Conservation (phyloP, 2,329 filamentous ascomycete genomes). For the Byssochlamys sp. region DNA sequence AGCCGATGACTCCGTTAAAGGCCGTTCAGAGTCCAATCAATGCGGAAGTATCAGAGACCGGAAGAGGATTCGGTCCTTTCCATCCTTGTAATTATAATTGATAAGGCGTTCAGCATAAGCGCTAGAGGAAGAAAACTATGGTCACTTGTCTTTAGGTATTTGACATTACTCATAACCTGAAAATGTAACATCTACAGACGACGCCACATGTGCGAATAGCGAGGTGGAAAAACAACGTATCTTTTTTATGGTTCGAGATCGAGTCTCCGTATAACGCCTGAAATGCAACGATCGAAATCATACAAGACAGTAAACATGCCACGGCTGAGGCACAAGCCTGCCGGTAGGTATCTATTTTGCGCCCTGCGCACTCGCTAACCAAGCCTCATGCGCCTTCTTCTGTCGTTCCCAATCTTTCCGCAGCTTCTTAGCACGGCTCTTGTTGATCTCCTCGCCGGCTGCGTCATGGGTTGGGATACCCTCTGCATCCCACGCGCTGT, state of each 20-base stretch:
- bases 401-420: slow-evolving; percentile 84
- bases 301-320: not conserved
- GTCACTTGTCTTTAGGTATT: not conserved
- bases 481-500: slow-evolving; percentile 70
- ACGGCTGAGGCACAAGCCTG: not conserved
- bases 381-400: slow-evolving; percentile 72
- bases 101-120: too few relatives aligned
- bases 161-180: not conserved
- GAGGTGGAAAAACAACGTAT: not conserved
- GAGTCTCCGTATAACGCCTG: not conserved
- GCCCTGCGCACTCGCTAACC: slow-evolving; percentile 17
- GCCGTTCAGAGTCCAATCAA: not conserved
- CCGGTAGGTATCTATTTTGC: not conserved
- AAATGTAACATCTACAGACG: not conserved
- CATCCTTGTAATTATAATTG: not conserved
- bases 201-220: not conserved
- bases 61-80: not conserved
- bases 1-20: not conserved
- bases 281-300: not conserved
- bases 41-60: not conserved
- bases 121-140: not conserved
- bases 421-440: slow-evolving; percentile 70
- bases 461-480: slow-evolving; percentile 69
- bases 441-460: slow-evolving; percentile 69
- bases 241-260: not conserved